Percentiles rank a stretch among this genome's conserved stretches.
These are phyloP conservation scores for Takakia lepidozioides DNA, from an alignment of 225 moss, liverwort and hornwort genomes.

Conservation along the genomic window DNA sequence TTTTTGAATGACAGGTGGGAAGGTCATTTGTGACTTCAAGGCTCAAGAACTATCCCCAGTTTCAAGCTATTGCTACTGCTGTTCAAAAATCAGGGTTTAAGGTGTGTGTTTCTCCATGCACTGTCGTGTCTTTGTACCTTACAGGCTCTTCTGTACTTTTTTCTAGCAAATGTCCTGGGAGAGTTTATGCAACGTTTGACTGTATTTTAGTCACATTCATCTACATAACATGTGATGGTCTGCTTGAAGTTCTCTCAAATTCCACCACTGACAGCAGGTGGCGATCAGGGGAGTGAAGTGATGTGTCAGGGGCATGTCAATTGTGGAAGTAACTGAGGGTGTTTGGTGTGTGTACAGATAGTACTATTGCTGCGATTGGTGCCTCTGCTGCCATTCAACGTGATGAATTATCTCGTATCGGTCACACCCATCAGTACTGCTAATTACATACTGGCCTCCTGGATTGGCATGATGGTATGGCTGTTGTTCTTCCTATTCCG, in stretches of 20 bases:
- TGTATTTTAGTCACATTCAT: no score
- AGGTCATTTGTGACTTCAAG: conserved; percentile 84
- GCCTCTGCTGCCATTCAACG: conserved; percentile 81
- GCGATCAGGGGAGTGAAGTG: no score
- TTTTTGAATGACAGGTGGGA: no score
- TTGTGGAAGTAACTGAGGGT: no score
- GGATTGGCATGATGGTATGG: conserved; percentile 93
- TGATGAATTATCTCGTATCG: conserved; percentile 84
- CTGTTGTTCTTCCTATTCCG: background rate
- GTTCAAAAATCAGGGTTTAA: conserved; percentile 92
- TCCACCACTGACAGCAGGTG: no score
- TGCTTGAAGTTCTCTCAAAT: background rate
- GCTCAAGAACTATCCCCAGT: conserved; percentile 87
- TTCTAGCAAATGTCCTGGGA: no score
- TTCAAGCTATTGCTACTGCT: conserved; percentile 82
- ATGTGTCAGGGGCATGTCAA: no score
- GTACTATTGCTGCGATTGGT: conserved; percentile 88
- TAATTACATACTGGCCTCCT: conserved; percentile 72
- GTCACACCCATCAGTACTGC: conserved; percentile 80
- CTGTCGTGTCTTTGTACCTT: no score
- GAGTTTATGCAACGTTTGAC: no score
- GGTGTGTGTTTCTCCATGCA: conserved; percentile 24
- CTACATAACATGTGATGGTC: no score
- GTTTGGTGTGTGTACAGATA: conserved; percentile 40
- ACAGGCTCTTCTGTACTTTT: background rate